Conservation (phyloP, 805 yeast genomes). For the Metschnikowia picachoensis region DNA sequence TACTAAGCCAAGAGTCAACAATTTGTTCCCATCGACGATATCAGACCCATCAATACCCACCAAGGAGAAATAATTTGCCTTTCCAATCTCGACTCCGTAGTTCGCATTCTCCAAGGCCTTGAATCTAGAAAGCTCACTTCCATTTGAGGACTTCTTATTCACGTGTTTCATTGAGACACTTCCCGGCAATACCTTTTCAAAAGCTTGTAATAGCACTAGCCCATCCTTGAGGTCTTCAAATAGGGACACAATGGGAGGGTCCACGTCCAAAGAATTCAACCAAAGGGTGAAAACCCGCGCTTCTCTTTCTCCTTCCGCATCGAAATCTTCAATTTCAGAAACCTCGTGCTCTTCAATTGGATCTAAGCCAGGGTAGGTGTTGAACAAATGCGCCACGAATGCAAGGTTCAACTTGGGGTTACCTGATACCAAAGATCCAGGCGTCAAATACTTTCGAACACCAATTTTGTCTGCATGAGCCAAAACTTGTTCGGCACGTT, state of each 20-base stretch:
- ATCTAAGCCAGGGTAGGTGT: slow-evolving; percentile 94
- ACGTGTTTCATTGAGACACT: slow-evolving; percentile 74
- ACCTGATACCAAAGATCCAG: slow-evolving; percentile 89
- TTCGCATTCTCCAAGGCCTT: slow-evolving; percentile 97
- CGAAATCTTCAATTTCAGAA: slow-evolving; percentile 95
- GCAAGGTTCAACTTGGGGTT: slow-evolving; percentile 96
- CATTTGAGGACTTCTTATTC: slow-evolving; percentile 77
- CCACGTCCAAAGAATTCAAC: slow-evolving; percentile 95
- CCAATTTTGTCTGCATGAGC: slow-evolving; percentile 85
- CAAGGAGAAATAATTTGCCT: slow-evolving; percentile 84
- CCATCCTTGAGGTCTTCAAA: slow-evolving; percentile 97
- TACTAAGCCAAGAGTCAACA: slow-evolving; percentile 85
- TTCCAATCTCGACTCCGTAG: slow-evolving; percentile 96
- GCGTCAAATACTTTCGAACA: slow-evolving; percentile 92
- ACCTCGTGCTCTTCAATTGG: slow-evolving; percentile 89
- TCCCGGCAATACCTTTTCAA: slow-evolving; percentile 93
- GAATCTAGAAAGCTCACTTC: slow-evolving; percentile 78
- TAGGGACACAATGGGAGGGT: slow-evolving; percentile 85
- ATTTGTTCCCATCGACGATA: slow-evolving; percentile 87
- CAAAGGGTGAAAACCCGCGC: slow-evolving; percentile 97
- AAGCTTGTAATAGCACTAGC: slow-evolving; percentile 81
- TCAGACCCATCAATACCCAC: slow-evolving; percentile 99
- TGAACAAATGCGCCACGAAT: slow-evolving; percentile 94
- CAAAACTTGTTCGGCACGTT: slow-evolving; percentile 85
- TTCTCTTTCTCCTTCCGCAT: slow-evolving; percentile 99